Conservation (phyloP, 1,284 basidiomycete species). For the Coniophora puteana region DNA sequence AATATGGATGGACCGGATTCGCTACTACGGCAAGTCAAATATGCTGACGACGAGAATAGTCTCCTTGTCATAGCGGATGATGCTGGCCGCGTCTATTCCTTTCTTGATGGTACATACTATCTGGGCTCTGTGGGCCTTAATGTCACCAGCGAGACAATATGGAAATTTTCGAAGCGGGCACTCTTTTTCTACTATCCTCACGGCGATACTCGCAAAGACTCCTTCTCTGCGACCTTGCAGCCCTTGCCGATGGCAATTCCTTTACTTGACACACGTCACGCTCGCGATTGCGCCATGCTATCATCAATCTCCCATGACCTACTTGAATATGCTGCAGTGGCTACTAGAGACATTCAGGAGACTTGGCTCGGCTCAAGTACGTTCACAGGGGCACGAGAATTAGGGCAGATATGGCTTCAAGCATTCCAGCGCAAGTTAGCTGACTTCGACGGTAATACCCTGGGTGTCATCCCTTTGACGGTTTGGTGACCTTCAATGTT, state of each 20-base stretch:
- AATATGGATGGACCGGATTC: constrained; percentile 19
- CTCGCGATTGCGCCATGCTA: constrained; percentile 64
- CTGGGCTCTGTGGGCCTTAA: constrained; percentile 55
- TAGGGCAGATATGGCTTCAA: constrained; percentile 71
- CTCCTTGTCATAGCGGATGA: constrained; percentile 59
- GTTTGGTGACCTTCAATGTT: constrained; percentile 6
- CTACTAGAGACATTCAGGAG: constrained; percentile 65
- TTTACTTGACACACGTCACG: constrained; percentile 48
- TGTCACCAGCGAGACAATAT: constrained; percentile 40
- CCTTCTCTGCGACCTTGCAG: constrained; percentile 32
- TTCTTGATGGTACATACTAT: constrained; percentile 78
- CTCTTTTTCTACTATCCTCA: constrained; percentile 46
- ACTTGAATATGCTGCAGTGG: constrained; percentile 63
- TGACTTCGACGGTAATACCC: constrained; percentile 62
- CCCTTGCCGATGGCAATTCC: constrained; percentile 54
- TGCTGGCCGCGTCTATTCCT: constrained; percentile 54
- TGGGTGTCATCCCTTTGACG: constrained; percentile 33
- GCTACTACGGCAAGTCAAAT: constrained; percentile 29
- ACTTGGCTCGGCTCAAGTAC: constrained; percentile 70
- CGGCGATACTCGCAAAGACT: constrained; percentile 19
- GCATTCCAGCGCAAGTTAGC: constrained; percentile 54
- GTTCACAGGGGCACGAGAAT: constrained; percentile 59
- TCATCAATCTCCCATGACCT: constrained; percentile 71
- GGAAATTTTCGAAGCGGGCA: constrained; percentile 44
- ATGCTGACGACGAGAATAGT: constrained; percentile 58